phyloP scores from a whole-genome alignment of 306 rosid genomes.

The Canavalia ensiformis region DNA sequence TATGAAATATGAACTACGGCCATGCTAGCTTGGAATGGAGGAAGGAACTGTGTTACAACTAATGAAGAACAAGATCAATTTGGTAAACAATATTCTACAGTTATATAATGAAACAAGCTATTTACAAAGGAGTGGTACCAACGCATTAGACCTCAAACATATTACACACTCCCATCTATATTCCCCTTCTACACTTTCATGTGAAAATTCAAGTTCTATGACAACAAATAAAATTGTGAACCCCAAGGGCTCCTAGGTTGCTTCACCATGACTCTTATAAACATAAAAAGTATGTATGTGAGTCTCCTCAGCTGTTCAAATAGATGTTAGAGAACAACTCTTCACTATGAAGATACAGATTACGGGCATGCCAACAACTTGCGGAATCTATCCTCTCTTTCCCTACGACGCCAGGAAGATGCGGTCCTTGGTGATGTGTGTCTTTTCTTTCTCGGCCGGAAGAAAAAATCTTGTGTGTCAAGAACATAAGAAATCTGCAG shows the following conservation, averaged over 20 bases:
- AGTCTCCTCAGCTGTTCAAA: slow-evolving; percentile 40
- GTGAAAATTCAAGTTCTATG: slow-evolving; percentile 45
- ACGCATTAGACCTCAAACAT: slow-evolving; percentile 51
- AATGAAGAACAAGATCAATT: slow-evolving; percentile 50
- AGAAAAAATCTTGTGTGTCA: slow-evolving; percentile 92
- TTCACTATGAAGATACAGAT: slow-evolving; percentile 31
- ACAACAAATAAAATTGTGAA: slow-evolving; percentile 35
- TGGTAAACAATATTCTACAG: slow-evolving; percentile 59
- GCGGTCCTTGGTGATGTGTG: slow-evolving; percentile 41
- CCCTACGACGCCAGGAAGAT: slow-evolving; percentile 49
- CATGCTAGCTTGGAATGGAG: slow-evolving; percentile 5
- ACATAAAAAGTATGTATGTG: slow-evolving; percentile 42
- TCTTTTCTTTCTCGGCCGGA: slow-evolving; percentile 68
- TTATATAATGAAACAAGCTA: slow-evolving; percentile 60
- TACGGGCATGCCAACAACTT: slow-evolving; percentile 58
- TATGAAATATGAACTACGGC: neutral
- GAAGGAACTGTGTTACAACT: slow-evolving; percentile 41
- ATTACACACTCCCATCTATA: slow-evolving; percentile 44
- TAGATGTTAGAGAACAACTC: slow-evolving; percentile 40
- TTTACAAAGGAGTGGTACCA: slow-evolving; percentile 69
- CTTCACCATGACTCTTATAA: slow-evolving; percentile 44
- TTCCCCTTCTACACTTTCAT: slow-evolving; percentile 50
- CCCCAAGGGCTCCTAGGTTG: slow-evolving; percentile 47
- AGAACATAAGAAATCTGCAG: slow-evolving; percentile 88
- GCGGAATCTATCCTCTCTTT: slow-evolving; percentile 73